Evolutionary conservation across 2,329 filamentous ascomycete genomes (phyloP).

Genomic region (Rhinocladiella similis): DNA sequence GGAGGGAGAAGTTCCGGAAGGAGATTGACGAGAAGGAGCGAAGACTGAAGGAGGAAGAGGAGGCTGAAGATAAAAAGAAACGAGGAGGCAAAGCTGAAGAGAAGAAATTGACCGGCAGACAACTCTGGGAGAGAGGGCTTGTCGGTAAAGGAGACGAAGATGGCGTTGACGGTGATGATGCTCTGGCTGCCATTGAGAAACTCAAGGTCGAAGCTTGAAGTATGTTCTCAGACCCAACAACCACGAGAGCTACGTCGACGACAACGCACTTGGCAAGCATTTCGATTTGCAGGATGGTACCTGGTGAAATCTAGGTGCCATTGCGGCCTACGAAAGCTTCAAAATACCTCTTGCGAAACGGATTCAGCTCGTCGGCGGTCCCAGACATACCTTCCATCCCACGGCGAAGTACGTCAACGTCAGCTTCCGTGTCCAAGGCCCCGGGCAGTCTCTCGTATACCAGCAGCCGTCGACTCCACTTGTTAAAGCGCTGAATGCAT

Average conservation of each 20-base stretch:
- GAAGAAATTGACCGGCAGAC: conserved; percentile 67
- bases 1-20: conserved; percentile 73
- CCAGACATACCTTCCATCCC: conserved; percentile 43
- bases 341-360: conserved; percentile 58
- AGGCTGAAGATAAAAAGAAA: conserved; percentile 79
- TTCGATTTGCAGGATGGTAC: not conserved
- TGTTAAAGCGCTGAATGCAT: conserved; percentile 85
- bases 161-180: conserved; percentile 66
- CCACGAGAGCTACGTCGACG: not conserved
- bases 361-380: conserved; percentile 67
- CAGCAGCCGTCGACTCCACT: conserved; percentile 86
- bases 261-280: not conserved
- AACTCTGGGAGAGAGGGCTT: conserved; percentile 76
- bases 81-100: conserved; percentile 67
- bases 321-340: conserved; percentile 19
- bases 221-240: no score
- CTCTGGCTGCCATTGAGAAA: conserved; percentile 63
- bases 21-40: conserved; percentile 77
- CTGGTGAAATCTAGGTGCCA: conserved; percentile 8
- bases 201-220: conserved; percentile 62
- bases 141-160: conserved; percentile 66
- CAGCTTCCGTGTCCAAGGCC: conserved; percentile 25
- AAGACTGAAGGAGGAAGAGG: conserved; percentile 71
- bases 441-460: conserved; percentile 76
- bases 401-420: not conserved